Evolutionary conservation across 345 rosid genomes (phyloP).

Genomic region (Gossypium thurberi): DNA sequence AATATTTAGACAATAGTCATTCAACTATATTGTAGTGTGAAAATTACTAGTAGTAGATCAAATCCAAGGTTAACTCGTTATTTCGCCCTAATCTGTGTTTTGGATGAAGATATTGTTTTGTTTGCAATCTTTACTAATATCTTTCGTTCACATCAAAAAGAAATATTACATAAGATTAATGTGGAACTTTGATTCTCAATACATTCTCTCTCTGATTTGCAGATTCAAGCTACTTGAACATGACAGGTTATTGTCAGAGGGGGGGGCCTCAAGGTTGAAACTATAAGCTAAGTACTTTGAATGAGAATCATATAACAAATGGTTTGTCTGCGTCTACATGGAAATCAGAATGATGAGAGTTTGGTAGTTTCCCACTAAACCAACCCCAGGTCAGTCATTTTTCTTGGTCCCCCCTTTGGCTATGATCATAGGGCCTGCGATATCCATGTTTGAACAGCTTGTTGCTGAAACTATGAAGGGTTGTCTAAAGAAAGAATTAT

Average conservation of each 20-base stretch:
- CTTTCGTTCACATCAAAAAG: neutral
- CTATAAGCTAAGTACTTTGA: constrained; percentile 2
- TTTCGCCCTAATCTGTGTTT: neutral
- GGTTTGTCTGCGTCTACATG: constrained; percentile 4
- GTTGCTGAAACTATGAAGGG: neutral
- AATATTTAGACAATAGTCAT: neutral
- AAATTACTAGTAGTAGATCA: neutral
- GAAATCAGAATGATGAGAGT: constrained; percentile 1
- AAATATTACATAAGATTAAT: neutral
- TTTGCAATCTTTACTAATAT: neutral
- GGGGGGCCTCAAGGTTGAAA: constrained; percentile 14
- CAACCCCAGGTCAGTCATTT: constrained; percentile 12
- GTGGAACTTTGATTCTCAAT: constrained; percentile 1
- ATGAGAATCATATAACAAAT: neutral
- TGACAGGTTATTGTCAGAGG: neutral
- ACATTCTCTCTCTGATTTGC: neutral
- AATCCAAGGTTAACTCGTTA: neutral
- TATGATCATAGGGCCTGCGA: constrained; percentile 7
- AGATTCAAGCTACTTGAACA: neutral
- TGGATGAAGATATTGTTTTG: neutral
- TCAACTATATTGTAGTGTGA: constrained; percentile 6
- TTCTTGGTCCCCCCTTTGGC: constrained; percentile 11
- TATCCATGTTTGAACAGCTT: constrained; percentile 1
- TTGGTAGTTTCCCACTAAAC: constrained; percentile 36
- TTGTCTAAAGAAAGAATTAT: neutral